A percentile compares a stretch with the other conserved stretches of the same genome.
phyloP scores from a whole-genome alignment of 2,329 filamentous ascomycete genomes.

The Ophiostoma tasmaniense region DNA sequence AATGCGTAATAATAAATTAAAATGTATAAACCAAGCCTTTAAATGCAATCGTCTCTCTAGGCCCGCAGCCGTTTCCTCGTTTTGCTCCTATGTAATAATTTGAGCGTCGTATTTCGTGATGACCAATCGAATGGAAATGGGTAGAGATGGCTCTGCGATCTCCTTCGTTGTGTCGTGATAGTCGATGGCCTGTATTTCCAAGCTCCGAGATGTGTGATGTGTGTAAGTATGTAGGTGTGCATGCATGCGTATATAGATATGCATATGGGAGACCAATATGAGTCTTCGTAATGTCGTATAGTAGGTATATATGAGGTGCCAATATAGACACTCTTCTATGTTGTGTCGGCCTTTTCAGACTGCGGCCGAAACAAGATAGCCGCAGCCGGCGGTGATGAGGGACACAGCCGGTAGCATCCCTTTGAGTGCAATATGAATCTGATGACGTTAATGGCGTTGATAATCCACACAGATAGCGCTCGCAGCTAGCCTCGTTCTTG shows the following conservation, averaged over 20 bases:
- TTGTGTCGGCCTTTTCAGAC: neutral
- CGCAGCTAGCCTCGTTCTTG: neutral
- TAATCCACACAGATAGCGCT: neutral
- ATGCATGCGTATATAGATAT: neutral
- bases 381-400: neutral
- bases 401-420: neutral
- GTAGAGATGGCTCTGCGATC: neutral
- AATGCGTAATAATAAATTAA: neutral
- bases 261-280: neutral
- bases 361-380: neutral
- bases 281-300: neutral
- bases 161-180: neutral
- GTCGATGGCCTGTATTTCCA: neutral
- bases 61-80: neutral
- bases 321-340: neutral
- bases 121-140: neutral
- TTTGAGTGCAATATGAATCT: neutral
- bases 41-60: neutral
- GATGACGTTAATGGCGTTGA: neutral
- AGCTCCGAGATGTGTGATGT: neutral
- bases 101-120: neutral
- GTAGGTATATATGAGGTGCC: neutral
- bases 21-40: neutral
- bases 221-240: neutral
- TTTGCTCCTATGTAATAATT: neutral